Base-by-base conservation (phyloP, 2,329 filamentous ascomycete genomes). In the Acarospora socialis region DNA sequence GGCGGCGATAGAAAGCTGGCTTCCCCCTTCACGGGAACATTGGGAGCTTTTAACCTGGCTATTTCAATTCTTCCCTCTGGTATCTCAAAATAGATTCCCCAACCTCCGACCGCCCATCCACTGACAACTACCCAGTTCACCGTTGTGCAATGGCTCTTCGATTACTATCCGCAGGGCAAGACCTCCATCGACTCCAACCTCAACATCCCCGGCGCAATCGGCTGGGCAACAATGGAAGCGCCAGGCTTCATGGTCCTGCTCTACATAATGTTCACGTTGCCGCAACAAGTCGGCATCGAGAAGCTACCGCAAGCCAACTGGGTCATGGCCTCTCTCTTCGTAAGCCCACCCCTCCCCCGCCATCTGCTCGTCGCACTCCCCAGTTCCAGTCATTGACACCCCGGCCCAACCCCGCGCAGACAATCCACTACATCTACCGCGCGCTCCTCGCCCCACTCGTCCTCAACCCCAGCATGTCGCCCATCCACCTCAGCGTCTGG, bases 111-210 rank as follows among this genome's bases (percentile, higher is more conserved):
- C 18, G 42, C 15, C 41, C 33, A 6, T 20, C 33, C 45, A 37
- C 44, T 31, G 27, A 34, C 41, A 32, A 40, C 33, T 8, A 12
- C 28, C 5, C 38, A 92, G 83, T 49, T 83, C 41, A 76, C 76
- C 0, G 68, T 73, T 1, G 31, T 71, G 14, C 84, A 93, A 71
- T 92, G 79, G 77, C 37, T 76, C 34, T 59, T 67, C n/a, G 68
- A 72, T 34, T 93, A 73, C 68, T 90, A 94, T 54, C 81, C 81
- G 30, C 83, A 87, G 63, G 90, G 90, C 53, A 95, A 95, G 59
- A 93, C 86, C 3, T 92, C 83, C 3, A 67, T 74, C 12, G 50
- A 65, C 3, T 84, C 78, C 46, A 60, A 60, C 8, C 63, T 90
- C 51, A 98, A 98, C 57, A 56, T 95, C n/a, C 81, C 86, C 2